Evolutionary conservation across 2,329 filamentous ascomycete species (phyloP).

Genomic region (Hirsutella minnesotensis): DNA sequence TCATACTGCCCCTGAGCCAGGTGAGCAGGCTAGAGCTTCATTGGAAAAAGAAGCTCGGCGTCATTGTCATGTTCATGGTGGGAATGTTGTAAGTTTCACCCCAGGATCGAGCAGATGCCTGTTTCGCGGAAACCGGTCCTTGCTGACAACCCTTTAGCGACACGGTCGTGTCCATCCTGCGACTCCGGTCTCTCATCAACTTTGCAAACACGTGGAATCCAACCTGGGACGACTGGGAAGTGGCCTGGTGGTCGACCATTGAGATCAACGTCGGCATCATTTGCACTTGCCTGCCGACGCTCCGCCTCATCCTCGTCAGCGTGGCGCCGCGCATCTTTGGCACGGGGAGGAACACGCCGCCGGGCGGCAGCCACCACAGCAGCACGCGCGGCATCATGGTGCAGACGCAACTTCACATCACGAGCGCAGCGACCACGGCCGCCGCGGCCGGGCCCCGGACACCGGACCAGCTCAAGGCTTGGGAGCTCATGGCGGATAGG

Average conservation of each 20-base stretch:
- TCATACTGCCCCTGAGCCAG: constrained; percentile 2
- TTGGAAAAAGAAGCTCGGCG: constrained; percentile 4
- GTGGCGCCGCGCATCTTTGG: constrained; percentile 8
- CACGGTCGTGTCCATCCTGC: constrained; percentile 18
- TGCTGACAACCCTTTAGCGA: constrained; percentile 9
- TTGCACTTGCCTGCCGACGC: constrained; percentile 20
- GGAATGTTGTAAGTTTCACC: constrained; percentile 1
- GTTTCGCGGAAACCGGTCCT: no score
- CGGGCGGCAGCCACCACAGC: neutral
- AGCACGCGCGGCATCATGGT: neutral
- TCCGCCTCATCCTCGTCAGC: constrained; percentile 16
- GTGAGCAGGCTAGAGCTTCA: constrained; percentile 1
- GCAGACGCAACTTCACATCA: neutral
- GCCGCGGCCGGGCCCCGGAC: neutral
- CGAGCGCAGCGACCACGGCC: neutral
- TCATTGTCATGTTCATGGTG: constrained; percentile 3
- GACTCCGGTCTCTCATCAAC: constrained; percentile 14
- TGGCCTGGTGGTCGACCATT: constrained; percentile 21
- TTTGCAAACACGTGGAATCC: constrained; percentile 16
- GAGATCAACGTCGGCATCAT: constrained; percentile 12
- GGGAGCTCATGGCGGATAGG: no score
- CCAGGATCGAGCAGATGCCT: no score
- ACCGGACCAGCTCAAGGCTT: no score
- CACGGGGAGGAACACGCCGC: neutral
- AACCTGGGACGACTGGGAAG: constrained; percentile 16